Percentiles rank a stretch among this genome's conserved stretches.
Evolutionary conservation across 345 rosid species (phyloP).

Genomic region (Anastatica hierochuntica): DNA sequence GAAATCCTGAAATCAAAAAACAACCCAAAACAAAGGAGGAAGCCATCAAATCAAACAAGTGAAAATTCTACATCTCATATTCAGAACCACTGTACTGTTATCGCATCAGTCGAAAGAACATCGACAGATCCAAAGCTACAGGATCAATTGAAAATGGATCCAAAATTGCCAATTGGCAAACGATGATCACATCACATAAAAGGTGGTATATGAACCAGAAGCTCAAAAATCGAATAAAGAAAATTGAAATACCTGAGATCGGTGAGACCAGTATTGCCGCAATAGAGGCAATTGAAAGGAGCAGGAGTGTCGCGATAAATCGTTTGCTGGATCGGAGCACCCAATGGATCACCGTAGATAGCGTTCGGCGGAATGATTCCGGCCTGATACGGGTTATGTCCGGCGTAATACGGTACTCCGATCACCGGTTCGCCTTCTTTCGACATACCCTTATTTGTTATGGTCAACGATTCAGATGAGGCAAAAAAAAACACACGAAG

Average conservation of each 20-base stretch:
- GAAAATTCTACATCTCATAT: not conserved
- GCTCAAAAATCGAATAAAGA: not conserved
- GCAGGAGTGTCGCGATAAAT: conserved; percentile 87
- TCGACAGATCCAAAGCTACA: not conserved
- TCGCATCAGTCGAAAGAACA: conserved; percentile 2
- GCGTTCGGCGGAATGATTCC: conserved; percentile 72
- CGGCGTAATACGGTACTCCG: conserved; percentile 66
- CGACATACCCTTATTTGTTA: conserved; percentile 25
- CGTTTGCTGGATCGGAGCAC: conserved; percentile 76
- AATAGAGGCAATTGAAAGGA: conserved; percentile 68
- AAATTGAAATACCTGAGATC: conserved; percentile 48
- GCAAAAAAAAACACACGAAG: not conserved
- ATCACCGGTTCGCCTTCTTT: conserved; percentile 44
- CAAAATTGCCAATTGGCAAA: not conserved
- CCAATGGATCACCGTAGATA: conserved; percentile 60
- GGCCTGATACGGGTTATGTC: conserved; percentile 58
- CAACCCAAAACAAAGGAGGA: not conserved
- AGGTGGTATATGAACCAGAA: not conserved
- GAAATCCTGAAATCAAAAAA: no score
- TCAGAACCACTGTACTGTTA: conserved; percentile 14
- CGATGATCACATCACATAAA: not conserved
- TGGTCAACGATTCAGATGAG: conserved; percentile 6
- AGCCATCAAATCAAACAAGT: not conserved
- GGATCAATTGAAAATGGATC: not conserved
- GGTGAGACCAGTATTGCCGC: conserved; percentile 80